These are phyloP conservation scores for Eragrostis tef DNA, from an alignment of 202 grass and related monocot species.

Conservation along the genomic window DNA sequence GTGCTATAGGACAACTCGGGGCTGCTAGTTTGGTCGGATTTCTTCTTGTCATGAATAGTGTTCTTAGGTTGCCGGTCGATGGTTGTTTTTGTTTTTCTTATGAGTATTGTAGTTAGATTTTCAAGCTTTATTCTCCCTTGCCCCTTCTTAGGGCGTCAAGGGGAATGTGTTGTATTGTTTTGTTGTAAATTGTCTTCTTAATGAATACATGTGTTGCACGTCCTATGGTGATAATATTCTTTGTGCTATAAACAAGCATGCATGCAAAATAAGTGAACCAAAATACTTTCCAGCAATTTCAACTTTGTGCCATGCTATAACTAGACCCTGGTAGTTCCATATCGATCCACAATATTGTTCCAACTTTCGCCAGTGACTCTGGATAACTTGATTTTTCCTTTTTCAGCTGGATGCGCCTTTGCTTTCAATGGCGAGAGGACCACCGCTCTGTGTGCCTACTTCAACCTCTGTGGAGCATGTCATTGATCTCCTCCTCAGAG, in stretches of 20 bases:
- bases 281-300: not conserved
- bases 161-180: not conserved
- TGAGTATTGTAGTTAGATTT: not conserved
- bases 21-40: not conserved
- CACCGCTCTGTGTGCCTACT: constrained; percentile 64
- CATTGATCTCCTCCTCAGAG: constrained; percentile 73
- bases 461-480: constrained; percentile 71
- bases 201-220: not conserved
- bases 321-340: not conserved
- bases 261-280: not conserved
- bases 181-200: not conserved
- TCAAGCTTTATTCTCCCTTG: not conserved
- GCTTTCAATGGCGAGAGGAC: constrained; percentile 64
- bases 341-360: constrained; percentile 11
- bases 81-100: not conserved
- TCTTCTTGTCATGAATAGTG: not conserved
- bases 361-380: constrained; percentile 6
- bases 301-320: not conserved
- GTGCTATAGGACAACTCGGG: not conserved
- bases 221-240: not conserved
- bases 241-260: not conserved
- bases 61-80: not conserved
- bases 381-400: not conserved
- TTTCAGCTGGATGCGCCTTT: constrained; percentile 74
- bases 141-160: not conserved